Conservation (phyloP, 2,329 filamentous ascomycete genomes). For the Colletotrichum musae region DNA sequence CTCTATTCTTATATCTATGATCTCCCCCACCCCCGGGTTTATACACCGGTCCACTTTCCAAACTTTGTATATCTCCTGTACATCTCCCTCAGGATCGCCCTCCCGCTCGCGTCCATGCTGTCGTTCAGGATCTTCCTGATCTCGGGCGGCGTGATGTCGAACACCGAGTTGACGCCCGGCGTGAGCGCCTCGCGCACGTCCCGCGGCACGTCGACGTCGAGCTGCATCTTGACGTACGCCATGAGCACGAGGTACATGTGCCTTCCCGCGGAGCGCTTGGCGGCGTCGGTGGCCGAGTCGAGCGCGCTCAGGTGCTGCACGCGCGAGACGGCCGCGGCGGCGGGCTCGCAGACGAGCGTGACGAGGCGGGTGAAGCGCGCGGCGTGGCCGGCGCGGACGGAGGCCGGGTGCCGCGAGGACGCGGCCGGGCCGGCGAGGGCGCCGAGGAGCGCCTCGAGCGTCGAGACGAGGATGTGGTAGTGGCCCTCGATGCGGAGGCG, state of each 20-base stretch:
- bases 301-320: conserved; percentile 61
- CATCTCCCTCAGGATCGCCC: conserved; percentile 71
- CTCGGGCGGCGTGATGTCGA: conserved; percentile 70
- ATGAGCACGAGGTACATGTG: conserved; percentile 74
- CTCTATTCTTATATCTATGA: background rate
- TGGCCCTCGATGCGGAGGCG: conserved; percentile 73
- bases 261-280: conserved; percentile 72
- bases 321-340: conserved; percentile 67
- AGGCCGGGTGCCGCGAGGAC: conserved; percentile 42
- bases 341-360: conserved; percentile 73
- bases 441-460: conserved; percentile 69
- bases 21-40: conserved; percentile 40
- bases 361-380: conserved; percentile 68
- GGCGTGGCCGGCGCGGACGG: conserved; percentile 59
- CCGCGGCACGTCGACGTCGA: conserved; percentile 67
- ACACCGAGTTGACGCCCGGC: conserved; percentile 70
- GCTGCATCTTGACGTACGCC: conserved; percentile 73
- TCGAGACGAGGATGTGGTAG: conserved; percentile 70
- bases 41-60: conserved; percentile 75
- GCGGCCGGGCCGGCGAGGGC: conserved; percentile 60
- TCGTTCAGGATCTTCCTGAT: conserved; percentile 71
- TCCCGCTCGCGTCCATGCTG: conserved; percentile 70
- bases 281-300: conserved; percentile 72
- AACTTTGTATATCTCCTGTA: conserved; percentile 73
- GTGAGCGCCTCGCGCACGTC: conserved; percentile 69